Evolutionary conservation across 495 filamentous ascomycete species (phyloP), one percentile per base, ranked within the genome.

Genomic region (Xylaria bambusicola): DNA sequence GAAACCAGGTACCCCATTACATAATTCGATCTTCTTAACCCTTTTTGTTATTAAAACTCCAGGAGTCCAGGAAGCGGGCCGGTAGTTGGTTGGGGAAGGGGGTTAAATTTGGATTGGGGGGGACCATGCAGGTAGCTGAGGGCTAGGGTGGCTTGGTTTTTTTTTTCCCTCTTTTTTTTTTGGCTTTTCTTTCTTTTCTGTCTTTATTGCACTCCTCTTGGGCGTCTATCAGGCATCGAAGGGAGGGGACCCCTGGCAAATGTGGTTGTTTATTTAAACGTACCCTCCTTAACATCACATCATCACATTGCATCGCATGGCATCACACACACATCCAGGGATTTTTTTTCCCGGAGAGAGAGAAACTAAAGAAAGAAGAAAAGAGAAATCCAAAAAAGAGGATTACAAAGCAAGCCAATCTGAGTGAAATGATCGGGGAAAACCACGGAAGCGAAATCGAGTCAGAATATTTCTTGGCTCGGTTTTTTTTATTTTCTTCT

Each of bases 381-480:
- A 13, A 13, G 17, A 47, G 29, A 53, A 44, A 46, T 31, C n/a
- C n/a, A 59, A 52, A 50, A 50, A n/a, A 20, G 23, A 53, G 12
- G 33, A 15, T 40, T 35, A 24, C 49, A 18, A 10, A 27, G 51
- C 33, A 42, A 53, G 23, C 10, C 10, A 38, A 8, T 38, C 31
- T 10, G 5, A 6, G 6, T 10, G 10, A 33, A 33, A 33, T 41
- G 7, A 53, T 42, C 26, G 50, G 52, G 52, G 31, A 44, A 38
- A 44, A 31, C 24, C 52, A 54, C 38, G 26, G 52, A 44, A 31
- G 38, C 52, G 52, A 44, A 17, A 31, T 33, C 29, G 38, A 62
- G 56, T 58, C 46, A 50, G 54, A 47, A 31, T 62, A 21, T 55
- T 48, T 52, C 21, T 67, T 53, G 51, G 60, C 61, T 23, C 29